Conservation (phyloP, 2,329 filamentous ascomycete genomes). For the Chalaropsis ovoidea region DNA sequence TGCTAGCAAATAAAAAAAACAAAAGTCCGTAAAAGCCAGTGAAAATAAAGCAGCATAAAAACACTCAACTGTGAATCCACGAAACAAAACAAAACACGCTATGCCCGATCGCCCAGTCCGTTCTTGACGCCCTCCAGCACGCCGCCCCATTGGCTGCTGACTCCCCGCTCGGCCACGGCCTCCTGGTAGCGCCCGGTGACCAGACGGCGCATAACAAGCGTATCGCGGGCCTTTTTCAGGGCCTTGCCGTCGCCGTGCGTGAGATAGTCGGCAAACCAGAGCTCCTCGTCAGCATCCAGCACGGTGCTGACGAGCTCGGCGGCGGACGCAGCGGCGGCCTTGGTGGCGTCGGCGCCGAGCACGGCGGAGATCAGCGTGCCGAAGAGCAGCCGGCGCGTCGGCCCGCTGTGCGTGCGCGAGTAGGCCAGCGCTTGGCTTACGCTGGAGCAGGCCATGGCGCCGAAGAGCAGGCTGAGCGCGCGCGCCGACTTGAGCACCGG, state of each 20-base stretch:
- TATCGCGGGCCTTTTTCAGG: slow-evolving; percentile 58
- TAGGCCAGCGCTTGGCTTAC: slow-evolving; percentile 66
- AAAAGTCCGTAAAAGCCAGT: slow-evolving; percentile 13
- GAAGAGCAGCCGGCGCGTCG: slow-evolving; percentile 54
- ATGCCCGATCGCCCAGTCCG: slow-evolving; percentile 31
- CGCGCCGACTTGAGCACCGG: slow-evolving; percentile 57
- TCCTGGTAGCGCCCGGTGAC: slow-evolving; percentile 52
- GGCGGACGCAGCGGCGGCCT: slow-evolving; percentile 44
- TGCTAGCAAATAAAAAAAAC: slow-evolving; percentile 5
- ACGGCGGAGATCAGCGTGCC: slow-evolving; percentile 53
- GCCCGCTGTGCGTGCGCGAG: slow-evolving; percentile 53
- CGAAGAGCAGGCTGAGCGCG: slow-evolving; percentile 57
- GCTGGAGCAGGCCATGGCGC: slow-evolving; percentile 55
- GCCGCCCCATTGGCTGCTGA: slow-evolving; percentile 40
- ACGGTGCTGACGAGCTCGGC: slow-evolving; percentile 64
- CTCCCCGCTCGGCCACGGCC: slow-evolving; percentile 37
- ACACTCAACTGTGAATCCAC: background rate
- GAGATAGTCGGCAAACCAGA: slow-evolving; percentile 62
- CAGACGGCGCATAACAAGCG: slow-evolving; percentile 62
- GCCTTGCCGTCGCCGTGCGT: slow-evolving; percentile 53
- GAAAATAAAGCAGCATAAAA: background rate
- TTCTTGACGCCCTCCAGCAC: slow-evolving; percentile 44
- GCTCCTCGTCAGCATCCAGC: slow-evolving; percentile 59
- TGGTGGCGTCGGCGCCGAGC: slow-evolving; percentile 36
- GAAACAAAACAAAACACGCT: too few relatives aligned